Evolutionary conservation across 2,329 filamentous ascomycete species (phyloP).

Genomic region (Cercospora sp.): DNA sequence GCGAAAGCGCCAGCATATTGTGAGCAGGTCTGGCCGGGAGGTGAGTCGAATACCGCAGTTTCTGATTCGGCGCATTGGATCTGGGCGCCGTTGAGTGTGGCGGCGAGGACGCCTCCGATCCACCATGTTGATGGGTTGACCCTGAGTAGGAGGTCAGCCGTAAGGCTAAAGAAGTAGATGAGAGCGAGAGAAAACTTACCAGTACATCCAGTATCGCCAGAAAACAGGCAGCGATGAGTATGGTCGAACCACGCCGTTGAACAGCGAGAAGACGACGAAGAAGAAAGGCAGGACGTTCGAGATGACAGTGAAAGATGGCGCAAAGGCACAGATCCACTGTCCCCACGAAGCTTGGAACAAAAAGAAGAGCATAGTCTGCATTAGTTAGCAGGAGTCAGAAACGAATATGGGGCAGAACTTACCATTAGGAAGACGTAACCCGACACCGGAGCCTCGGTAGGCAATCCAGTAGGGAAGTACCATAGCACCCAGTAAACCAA

Average conservation of each 20-base stretch:
- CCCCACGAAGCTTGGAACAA: conserved; percentile 75
- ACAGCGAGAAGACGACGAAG: conserved; percentile 73
- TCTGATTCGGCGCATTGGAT: conserved; percentile 54
- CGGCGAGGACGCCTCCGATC: conserved; percentile 68
- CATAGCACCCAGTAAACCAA: conserved; percentile 72
- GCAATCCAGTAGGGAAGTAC: conserved; percentile 75
- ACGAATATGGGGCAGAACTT: not conserved
- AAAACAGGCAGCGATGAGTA: conserved; percentile 66
- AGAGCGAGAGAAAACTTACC: conserved; percentile 29
- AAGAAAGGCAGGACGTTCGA: conserved; percentile 76
- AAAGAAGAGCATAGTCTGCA: conserved; percentile 66
- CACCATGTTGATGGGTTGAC: conserved; percentile 70
- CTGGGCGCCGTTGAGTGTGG: conserved; percentile 56
- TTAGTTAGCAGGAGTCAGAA: not conserved
- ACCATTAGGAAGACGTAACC: conserved; percentile 77
- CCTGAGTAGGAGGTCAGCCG: not conserved
- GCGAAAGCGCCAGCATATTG: conserved; percentile 65
- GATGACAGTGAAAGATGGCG: conserved; percentile 75
- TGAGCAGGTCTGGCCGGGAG: conserved; percentile 63
- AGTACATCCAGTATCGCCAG: conserved; percentile 74
- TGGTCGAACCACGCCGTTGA: conserved; percentile 75
- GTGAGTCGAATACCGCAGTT: conserved; percentile 64
- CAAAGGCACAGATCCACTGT: conserved; percentile 82
- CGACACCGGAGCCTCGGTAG: conserved; percentile 61
- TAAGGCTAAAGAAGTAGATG: too few relatives aligned